Percentiles rank a stretch among this genome's conserved stretches.
phyloP scores from a whole-genome alignment of 345 rosid species.

The Melaleuca alternifolia region DNA sequence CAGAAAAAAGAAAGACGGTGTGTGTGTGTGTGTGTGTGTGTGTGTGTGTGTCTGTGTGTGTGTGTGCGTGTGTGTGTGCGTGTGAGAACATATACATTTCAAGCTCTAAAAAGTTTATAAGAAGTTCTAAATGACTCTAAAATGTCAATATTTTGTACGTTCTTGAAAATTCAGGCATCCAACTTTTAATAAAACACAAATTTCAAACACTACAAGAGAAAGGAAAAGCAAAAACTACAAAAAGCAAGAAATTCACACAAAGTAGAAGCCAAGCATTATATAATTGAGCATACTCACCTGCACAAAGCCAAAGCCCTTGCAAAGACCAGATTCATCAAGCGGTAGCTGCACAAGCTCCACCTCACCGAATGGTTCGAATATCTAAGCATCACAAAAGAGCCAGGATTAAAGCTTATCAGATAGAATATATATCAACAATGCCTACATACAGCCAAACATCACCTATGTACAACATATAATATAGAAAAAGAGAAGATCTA shows the following conservation, averaged over 20 bases:
- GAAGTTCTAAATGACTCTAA: neutral
- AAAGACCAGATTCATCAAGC: constrained; percentile 71
- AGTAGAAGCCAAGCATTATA: neutral
- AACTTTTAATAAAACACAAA: neutral
- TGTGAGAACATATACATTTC: too few species aligned
- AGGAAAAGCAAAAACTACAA: neutral
- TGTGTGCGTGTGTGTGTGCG: too few species aligned
- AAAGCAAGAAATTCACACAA: neutral
- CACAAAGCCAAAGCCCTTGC: constrained; percentile 96
- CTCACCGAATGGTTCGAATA: constrained; percentile 86
- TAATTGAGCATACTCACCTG: constrained; percentile 44
- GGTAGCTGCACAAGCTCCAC: constrained; percentile 98
- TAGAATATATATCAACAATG: neutral
- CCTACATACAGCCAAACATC: neutral
- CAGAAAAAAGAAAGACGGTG: too few species aligned
- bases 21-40: too few species aligned
- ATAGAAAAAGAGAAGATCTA: neutral
- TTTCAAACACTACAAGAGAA: neutral
- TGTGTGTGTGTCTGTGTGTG: too few species aligned
- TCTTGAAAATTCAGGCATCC: neutral
- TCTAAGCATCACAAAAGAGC: constrained; percentile 30
- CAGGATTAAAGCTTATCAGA: neutral
- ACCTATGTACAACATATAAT: neutral
- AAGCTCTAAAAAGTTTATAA: neutral
- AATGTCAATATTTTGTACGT: neutral